Evolutionary conservation across 257 asterid species (phyloP), one percentile per base, ranked within the genome.

Genomic region (Lantana camara): DNA sequence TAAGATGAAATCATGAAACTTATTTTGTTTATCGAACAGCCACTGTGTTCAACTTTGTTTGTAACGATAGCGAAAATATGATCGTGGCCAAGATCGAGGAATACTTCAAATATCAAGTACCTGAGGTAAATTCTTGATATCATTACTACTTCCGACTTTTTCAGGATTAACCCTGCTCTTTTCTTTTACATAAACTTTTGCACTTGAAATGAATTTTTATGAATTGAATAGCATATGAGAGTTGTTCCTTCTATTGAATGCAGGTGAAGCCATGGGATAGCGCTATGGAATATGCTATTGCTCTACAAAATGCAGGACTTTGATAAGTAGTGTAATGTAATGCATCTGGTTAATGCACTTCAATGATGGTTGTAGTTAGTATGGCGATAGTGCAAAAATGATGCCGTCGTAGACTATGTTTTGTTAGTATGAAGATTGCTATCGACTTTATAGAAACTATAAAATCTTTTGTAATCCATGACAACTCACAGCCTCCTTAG

Each of bases 261-360:
- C 81, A 90, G 97, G 88, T 87, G 45, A 38, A 64, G 45, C 83
- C 85, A 4, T 83, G 86, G 86, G 47, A 57, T 44, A 75, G 72
- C 8, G 85, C 77, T 5, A 53, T 73, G 23, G 86, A 77, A 11
- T 90, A 85, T 17, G 72, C 61, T 71, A 75, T 29, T 50, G 94
- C 97, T n/a, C 76, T 90, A 15, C 56, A 76, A 60, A 74, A 45
- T 40, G 97, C 95, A 12, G 95, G 94, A 9, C 69, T 90, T 61
- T 7, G n/a, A n/a, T n/a, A n/a, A n/a, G n/a, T n/a, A n/a, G n/a
- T n/a, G n/a, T n/a, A n/a, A n/a, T n/a, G n/a, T n/a, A n/a, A n/a
- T n/a, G n/a, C n/a, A n/a, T n/a, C n/a, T n/a, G n/a, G n/a, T n/a
- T n/a, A n/a, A n/a, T n/a, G n/a, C n/a, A n/a, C n/a, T n/a, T n/a